Evolutionary conservation across 1,139 yeast species (phyloP).

Genomic region (Zygotorulaspora mrakii): DNA sequence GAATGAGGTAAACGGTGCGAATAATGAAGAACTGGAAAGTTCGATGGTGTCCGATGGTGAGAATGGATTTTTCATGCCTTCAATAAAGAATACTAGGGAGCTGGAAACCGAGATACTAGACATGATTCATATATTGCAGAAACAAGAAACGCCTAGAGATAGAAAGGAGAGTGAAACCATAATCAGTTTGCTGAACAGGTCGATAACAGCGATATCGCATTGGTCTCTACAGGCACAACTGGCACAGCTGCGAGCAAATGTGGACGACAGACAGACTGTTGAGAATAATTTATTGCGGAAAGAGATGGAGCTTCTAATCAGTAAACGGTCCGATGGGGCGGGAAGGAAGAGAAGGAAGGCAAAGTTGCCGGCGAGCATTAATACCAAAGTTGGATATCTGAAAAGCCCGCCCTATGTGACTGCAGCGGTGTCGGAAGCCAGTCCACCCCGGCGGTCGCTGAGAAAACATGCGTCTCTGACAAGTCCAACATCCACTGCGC

Average conservation of each 20-base stretch:
- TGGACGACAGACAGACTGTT: slow-evolving; percentile 27
- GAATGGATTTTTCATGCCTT: slow-evolving; percentile 18
- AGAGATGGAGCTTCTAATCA: slow-evolving; percentile 28
- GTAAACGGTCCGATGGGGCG: slow-evolving; percentile 13
- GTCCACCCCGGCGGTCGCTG: slow-evolving; percentile 1
- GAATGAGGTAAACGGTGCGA: neutral
- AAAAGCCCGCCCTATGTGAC: slow-evolving; percentile 10
- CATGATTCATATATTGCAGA: slow-evolving; percentile 21
- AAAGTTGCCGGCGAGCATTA: slow-evolving; percentile 1
- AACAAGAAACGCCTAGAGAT: slow-evolving; percentile 5
- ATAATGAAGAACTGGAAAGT: neutral
- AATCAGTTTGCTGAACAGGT: slow-evolving; percentile 25
- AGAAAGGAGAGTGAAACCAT: slow-evolving; percentile 13
- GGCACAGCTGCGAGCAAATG: slow-evolving; percentile 23
- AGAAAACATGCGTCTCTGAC: slow-evolving; percentile 3
- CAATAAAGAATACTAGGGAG: slow-evolving; percentile 24
- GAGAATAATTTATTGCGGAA: slow-evolving; percentile 26
- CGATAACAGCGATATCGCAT: slow-evolving; percentile 32
- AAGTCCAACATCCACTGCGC: slow-evolving; percentile 2
- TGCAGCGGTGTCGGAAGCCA: slow-evolving; percentile 1
- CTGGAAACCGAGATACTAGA: slow-evolving; percentile 24
- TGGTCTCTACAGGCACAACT: slow-evolving; percentile 35
- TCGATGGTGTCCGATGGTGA: neutral
- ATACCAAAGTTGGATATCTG: slow-evolving; percentile 1
- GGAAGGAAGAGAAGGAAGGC: slow-evolving; percentile 2